Conservation (phyloP, 805 yeast species). For the Metschnikowia continentalis region DNA sequence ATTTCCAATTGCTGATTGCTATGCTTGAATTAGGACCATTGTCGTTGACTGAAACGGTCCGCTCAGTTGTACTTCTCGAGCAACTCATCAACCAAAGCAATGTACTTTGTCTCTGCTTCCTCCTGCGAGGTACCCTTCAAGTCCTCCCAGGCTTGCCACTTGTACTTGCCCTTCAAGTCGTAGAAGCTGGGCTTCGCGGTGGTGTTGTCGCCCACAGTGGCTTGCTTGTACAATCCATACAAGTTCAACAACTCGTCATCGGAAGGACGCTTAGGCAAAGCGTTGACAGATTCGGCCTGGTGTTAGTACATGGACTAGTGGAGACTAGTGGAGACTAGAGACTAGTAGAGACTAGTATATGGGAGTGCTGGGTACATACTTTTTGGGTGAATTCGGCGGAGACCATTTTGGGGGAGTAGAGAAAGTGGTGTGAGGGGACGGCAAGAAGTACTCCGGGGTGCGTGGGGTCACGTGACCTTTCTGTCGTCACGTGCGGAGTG, state of each 20-base stretch:
- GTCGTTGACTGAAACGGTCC: slow-evolving; percentile 10
- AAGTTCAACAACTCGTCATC: slow-evolving; percentile 84
- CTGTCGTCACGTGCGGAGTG: background rate
- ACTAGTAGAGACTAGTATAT: no score
- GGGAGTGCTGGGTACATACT: slow-evolving; percentile 16
- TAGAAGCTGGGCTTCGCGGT: slow-evolving; percentile 87
- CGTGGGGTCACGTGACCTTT: background rate
- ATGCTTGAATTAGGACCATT: no score
- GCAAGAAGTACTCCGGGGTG: background rate
- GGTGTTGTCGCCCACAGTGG: slow-evolving; percentile 91
- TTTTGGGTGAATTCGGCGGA: slow-evolving; percentile 28
- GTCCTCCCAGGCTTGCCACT: slow-evolving; percentile 96
- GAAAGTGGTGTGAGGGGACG: background rate
- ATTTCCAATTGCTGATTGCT: no score
- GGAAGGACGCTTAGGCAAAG: slow-evolving; percentile 69
- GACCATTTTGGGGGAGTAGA: slow-evolving; percentile 16
- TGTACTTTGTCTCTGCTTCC: slow-evolving; percentile 84
- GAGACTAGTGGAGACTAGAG: no score
- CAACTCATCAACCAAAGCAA: slow-evolving; percentile 62
- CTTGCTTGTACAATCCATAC: slow-evolving; percentile 94
- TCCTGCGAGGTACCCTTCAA: slow-evolving; percentile 81
- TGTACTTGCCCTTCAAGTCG: slow-evolving; percentile 91
- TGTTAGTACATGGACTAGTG: slow-evolving; percentile 5
- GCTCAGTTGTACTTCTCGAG: slow-evolving; percentile 39
- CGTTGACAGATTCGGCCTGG: slow-evolving; percentile 80